Base-by-base conservation (phyloP, 2,329 filamentous ascomycete species). In the Fusarium concolor region DNA sequence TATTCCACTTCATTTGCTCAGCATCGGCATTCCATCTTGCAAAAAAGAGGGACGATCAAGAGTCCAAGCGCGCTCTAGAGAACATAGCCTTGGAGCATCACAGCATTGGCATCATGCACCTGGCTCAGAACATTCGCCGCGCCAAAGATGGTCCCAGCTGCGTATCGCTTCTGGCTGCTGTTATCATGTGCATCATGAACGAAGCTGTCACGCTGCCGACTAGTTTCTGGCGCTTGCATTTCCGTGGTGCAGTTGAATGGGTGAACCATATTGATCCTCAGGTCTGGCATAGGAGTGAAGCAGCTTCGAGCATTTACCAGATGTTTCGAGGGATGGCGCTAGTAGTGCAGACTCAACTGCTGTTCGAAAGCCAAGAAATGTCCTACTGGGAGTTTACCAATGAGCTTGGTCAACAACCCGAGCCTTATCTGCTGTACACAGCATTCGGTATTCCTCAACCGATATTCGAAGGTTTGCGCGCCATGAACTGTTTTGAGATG, bases 181-280 rank as follows among this genome's bases (percentile, higher is more conserved):
- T 73, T 0, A 65, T 73, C 14, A 65, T 74, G 15, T 73, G 71
- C 10, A 71, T 73, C 14, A 51, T 72, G 24, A 74, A 72, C 15
- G 71, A 73, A 43, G 71, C 70, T 4, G 70, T 73, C n/a, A 72
- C 71, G 0, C 17, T 72, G 2, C 71, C 71, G 0, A 71, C 71
- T 2, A 62, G 62, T 0, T 74, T 74, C 24, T 73, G 71, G 71
- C 69, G 67, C 0, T 26, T 72, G 14, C 71, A 73, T 54, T 70
- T 73, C 14, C 67, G 71, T 0, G 71, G 71, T 1, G 70, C 71
- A 1, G 70, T 73, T 2, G 71, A 73, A 22, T 73, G 71, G 71
- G 71, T 74, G 8, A 74, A 74, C 17, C 71, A 73, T 18, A 73
- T 73, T 2, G 67, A 72, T 17, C 69, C 71, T 0, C 71, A 74